Evolutionary conservation across 1,139 yeast species (phyloP), one percentile per base, ranked within the genome.

Genomic region (Maudiozyma humilis): DNA sequence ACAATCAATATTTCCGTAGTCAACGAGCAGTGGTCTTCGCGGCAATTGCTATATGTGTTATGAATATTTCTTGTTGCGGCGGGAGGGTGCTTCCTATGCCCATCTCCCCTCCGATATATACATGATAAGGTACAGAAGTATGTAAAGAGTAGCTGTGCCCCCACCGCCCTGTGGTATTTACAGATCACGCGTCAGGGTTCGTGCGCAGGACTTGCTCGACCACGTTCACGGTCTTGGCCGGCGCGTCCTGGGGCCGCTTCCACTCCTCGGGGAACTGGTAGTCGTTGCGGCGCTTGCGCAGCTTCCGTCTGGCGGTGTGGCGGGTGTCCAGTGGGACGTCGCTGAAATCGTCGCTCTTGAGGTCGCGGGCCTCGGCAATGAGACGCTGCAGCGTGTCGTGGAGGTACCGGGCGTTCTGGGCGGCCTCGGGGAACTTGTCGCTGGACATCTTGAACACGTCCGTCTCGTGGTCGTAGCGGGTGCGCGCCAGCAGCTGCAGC

Each of bases 311-410:
- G 38, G 58, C 56, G 20, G 70, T 70, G 62, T 83, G 91, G 62
- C 95, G 79, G 25, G 73, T 77, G 62, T 88, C 95, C 41, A 91
- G 65, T 29, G 97, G 96, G 35, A 91, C 69, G 57, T 86, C 95
- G 38, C 73, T 70, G 55, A 86, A 84, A 50, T 84, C 91, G 39
- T 73, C 71, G 8, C 10, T 23, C 4, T 72, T 63, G 42, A 72
- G 59, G 48, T 78, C 82, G 58, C 78, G 81, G n/a, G 95, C 70
- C 54, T 79, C 89, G 16, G 61, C 61, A 32, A 89, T 56, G 45
- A 91, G 69, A 47, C 71, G 73, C 50, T 75, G 73, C 52, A 88
- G 70, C 29, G 80, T 72, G 44, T 79, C 82, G 32, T 81, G 79
- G 50, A 86, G 66, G 64, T 74, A 80, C 51, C 83, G 75, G 43